Percentiles rank a stretch among this genome's conserved stretches.
Evolutionary conservation across 2,329 filamentous ascomycete genomes (phyloP).

Genomic region (Cladosporium sp.): DNA sequence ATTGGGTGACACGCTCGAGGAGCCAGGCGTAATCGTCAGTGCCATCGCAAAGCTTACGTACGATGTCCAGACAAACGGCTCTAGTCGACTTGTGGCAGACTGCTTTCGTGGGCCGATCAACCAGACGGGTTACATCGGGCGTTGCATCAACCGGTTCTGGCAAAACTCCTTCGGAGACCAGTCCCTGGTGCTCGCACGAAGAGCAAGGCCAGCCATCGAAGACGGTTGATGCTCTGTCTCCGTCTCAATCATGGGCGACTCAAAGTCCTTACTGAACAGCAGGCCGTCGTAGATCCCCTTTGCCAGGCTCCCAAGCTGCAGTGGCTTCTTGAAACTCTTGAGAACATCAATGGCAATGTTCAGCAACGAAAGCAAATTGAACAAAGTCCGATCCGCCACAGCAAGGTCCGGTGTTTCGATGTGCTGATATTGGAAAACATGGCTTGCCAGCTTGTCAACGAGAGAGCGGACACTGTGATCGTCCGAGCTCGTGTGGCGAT

Average conservation of each 20-base stretch:
- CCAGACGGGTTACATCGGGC: neutral
- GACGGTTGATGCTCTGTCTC: neutral
- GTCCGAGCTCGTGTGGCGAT: slow-evolving; percentile 4
- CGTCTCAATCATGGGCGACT: neutral
- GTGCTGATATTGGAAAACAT: slow-evolving; percentile 22
- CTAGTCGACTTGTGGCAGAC: slow-evolving; percentile 20
- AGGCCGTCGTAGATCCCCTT: slow-evolving; percentile 21
- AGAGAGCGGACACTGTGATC: slow-evolving; percentile 22
- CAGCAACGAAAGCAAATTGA: slow-evolving; percentile 37
- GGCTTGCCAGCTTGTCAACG: slow-evolving; percentile 16
- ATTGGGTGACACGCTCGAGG: neutral
- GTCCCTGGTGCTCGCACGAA: neutral
- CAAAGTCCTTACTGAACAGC: slow-evolving; percentile 21
- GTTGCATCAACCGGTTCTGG: neutral
- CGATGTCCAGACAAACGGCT: slow-evolving; percentile 20
- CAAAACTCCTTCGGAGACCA: neutral
- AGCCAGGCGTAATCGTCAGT: slow-evolving; percentile 4
- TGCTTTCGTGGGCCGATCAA: neutral
- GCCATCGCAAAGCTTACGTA: slow-evolving; percentile 12
- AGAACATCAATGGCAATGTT: slow-evolving; percentile 28
- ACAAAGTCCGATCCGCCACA: slow-evolving; percentile 21
- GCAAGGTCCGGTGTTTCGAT: slow-evolving; percentile 22
- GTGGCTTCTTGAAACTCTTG: slow-evolving; percentile 28
- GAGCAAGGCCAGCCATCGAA: neutral
- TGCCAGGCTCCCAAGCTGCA: slow-evolving; percentile 23